Percentiles rank a stretch among this genome's conserved stretches.
Evolutionary conservation across 805 yeast genomes (phyloP).

Genomic region (Cyberlindnera mycetangii): DNA sequence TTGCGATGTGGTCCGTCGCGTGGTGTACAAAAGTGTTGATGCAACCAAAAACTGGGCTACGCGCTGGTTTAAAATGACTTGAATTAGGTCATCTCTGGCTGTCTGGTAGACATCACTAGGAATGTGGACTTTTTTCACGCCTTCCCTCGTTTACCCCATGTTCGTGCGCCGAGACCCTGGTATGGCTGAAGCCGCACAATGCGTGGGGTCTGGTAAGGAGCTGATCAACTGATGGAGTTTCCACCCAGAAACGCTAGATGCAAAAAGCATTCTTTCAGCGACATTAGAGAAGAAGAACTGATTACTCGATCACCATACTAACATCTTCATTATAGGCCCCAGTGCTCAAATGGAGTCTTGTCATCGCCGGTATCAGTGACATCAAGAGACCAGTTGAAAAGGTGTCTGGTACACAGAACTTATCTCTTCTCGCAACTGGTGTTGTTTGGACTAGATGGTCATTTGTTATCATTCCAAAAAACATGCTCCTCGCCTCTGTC

Average conservation of each 20-base stretch:
- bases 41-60: too few species aligned
- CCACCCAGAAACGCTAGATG: too few species aligned
- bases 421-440: conserved; percentile 81
- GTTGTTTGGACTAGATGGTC: conserved; percentile 99
- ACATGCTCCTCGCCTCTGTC: conserved; percentile 83
- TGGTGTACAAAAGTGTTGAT: neutral
- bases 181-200: neutral
- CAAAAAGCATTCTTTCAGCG: neutral
- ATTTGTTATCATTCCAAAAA: conserved; percentile 85
- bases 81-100: too few species aligned
- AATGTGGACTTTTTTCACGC: too few species aligned
- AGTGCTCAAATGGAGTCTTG: conserved; percentile 66
- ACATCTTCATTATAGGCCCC: conserved; percentile 20
- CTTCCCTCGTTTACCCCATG: neutral
- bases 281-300: neutral
- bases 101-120: too few species aligned
- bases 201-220: neutral
- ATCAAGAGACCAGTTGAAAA: conserved; percentile 87
- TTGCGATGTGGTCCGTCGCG: conserved; percentile 4
- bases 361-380: conserved; percentile 88
- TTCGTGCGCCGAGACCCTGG: neutral
- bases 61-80: too few species aligned
- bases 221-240: neutral
- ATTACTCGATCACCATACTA: conserved; percentile 1
- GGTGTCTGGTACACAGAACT: conserved; percentile 79